Base-by-base conservation (phyloP, 2,329 filamentous ascomycete genomes). In the Dothiorella sarmentorum region DNA sequence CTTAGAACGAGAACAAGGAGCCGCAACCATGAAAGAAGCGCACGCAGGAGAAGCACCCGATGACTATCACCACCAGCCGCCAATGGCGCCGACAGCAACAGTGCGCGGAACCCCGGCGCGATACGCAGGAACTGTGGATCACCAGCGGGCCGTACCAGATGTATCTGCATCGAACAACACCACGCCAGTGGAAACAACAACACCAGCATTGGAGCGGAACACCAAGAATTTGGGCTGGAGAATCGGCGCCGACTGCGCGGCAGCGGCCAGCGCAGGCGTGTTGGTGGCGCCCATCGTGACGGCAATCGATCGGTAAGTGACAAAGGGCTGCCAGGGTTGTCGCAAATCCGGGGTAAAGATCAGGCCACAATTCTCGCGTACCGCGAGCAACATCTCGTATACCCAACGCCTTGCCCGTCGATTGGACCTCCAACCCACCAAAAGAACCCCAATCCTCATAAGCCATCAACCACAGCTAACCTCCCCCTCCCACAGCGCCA, bases 221-320 rank as follows among this genome's bases (percentile, higher is more conserved):
- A 92, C 89, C 22, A 82, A 84, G 63, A 87, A 89, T 65, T 73
- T 96, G 58, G 82, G 82, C 13, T 72, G 81, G 63, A 82, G 91
- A 55, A 69, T 95, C 11, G 83, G 80, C 42, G 82, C 85, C 15
- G 91, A 96, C 76, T 73, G 83, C 20, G 72, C 82, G 43, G 86
- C 87, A 66, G 91, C 90, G 1, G 81, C 83, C 2, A 82, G 83
- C 44, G 90, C 91, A 10, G 90, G 88, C 2, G 82, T 82, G 6
- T 76, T 94, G 61, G 88, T 96, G 47, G 90, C 91, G 57, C 91
- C 92, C 1, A 71, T 95, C 37, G 93, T 96, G 63, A 89, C 88
- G 35, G 87, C 94, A 64, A 94, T 97, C 73, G 91, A 96, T 73
- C 85, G 88, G 89, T 92, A 77, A 61, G 77, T 67, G 18, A 10